Base-by-base conservation (phyloP, 352 stramenopile species). In the Globisporangium nagaii region DNA sequence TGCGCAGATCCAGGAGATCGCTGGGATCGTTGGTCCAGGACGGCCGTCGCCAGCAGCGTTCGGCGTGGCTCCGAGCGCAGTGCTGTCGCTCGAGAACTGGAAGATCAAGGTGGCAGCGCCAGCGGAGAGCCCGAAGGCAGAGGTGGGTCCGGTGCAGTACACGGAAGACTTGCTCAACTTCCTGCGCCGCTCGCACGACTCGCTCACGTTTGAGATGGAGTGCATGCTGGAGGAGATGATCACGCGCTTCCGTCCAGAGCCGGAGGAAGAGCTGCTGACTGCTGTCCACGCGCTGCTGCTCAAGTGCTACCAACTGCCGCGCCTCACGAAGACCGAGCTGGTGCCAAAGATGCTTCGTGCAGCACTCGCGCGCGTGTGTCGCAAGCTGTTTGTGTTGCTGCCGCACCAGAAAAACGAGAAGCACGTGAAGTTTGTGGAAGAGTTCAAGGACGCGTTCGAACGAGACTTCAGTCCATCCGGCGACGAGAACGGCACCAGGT, bases 151-250 rank as follows among this genome's bases (percentile, higher is more conserved):
- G 2, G 79, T 95, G 24, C 84, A 95, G 68, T 94, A 93, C 68
- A 93, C 88, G 3, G 89, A 96, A 30, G 89, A 97, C 34, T 58
- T 99, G 32, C 96, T 99, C 66, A 98, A 96, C 37, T 97, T 95
- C 53, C 70, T 99, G 22, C 97, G 71, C 72, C 87, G 92, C 66
- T 86, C 82, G 55, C 88, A 89, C 61, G 80, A 93, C 54, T 79
- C 84, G 22, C 71, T 97, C 40, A 95, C 81, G 43, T 95, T 95
- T 63, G 91, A 98, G 64, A 96, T 99, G 75, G 97, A 99, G 76
- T 94, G 88, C 30, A 98, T 99, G 68, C 71, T 99, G 30, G 96
- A 99, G 73, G 96, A 99, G 63, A 86, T 99, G 62, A 99, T 99
- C 65, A 95, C 97, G 5, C 93, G 96, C 37, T 99, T 99, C 62